Percentiles rank a stretch among this genome's conserved stretches.
Conservation (phyloP, 345 rosid species). For the Viola odorata region DNA sequence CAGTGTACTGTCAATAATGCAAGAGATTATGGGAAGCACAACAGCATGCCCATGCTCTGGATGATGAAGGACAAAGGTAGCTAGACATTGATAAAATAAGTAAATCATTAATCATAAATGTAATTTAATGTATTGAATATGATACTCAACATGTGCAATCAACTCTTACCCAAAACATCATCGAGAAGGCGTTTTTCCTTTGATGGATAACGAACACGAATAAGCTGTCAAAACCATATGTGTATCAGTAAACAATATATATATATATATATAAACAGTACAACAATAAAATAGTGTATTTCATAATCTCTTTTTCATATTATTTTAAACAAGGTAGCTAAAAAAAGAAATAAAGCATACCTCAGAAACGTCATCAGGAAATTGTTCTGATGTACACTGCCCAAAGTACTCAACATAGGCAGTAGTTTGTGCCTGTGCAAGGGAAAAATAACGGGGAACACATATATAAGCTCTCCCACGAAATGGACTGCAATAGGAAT, state of each 20-base stretch:
- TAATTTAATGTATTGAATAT: background rate
- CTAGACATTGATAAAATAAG: slow-evolving; percentile 39
- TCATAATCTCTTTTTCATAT: no score
- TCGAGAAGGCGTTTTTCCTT: slow-evolving; percentile 74
- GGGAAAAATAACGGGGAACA: slow-evolving; percentile 5
- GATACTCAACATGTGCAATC: background rate
- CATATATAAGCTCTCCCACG: slow-evolving; percentile 4
- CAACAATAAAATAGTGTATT: no score
- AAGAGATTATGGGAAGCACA: slow-evolving; percentile 88
- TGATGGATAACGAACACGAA: slow-evolving; percentile 80
- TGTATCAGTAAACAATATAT: slow-evolving; percentile 17
- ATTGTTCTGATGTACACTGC: slow-evolving; percentile 86
- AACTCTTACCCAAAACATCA: slow-evolving; percentile 77
- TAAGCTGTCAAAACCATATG: slow-evolving; percentile 48
- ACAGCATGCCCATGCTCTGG: slow-evolving; percentile 98
- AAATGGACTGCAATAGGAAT: background rate
- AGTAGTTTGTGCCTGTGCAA: slow-evolving; percentile 69
- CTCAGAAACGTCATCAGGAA: slow-evolving; percentile 94
- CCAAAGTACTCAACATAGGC: slow-evolving; percentile 94
- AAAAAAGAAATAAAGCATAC: slow-evolving; percentile 30
- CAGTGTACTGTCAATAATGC: slow-evolving; percentile 78
- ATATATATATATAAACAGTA: background rate
- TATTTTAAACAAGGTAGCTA: no score
- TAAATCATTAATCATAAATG: slow-evolving; percentile 9
- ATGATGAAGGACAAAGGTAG: slow-evolving; percentile 94